Conservation (phyloP, 371 early-diverging fungal genomes). For the Apophysomyces trapeziformis region DNA sequence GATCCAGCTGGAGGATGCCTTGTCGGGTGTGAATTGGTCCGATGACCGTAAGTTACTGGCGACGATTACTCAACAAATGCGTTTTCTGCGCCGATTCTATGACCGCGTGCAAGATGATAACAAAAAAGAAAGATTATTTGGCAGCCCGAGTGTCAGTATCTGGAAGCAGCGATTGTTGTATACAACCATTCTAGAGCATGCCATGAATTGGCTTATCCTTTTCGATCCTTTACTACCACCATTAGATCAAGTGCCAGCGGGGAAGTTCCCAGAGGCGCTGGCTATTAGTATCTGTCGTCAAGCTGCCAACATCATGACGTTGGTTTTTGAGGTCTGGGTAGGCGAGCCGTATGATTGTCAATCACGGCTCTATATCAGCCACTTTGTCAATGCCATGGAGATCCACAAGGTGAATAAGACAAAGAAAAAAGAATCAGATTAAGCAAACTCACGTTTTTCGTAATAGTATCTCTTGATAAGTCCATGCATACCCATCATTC, state of each 20-base stretch:
- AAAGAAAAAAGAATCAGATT: background rate
- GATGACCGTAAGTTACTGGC: constrained; percentile 19
- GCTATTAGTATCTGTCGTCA: constrained; percentile 27
- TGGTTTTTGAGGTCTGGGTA: constrained; percentile 29
- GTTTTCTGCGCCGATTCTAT: constrained; percentile 24
- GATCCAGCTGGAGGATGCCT: constrained; percentile 16
- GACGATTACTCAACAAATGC: constrained; percentile 25
- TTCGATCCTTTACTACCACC: constrained; percentile 22
- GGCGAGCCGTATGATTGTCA: constrained; percentile 23
- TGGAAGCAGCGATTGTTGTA: constrained; percentile 19
- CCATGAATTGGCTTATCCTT: constrained; percentile 26
- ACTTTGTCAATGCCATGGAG: constrained; percentile 17
- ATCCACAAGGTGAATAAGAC: constrained; percentile 29
- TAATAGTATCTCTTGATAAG: constrained; percentile 2
- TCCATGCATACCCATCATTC: constrained; percentile 13
- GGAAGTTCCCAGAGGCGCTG: constrained; percentile 21
- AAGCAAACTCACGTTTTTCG: background rate
- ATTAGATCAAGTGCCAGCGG: background rate
- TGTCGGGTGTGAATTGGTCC: constrained; percentile 5
- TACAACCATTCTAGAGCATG: constrained; percentile 24
- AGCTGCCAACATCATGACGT: constrained; percentile 22
- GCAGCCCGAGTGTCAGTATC: background rate
- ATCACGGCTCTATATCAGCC: constrained; percentile 19
- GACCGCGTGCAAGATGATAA: constrained; percentile 17
- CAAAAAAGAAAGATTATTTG: constrained; percentile 17